Base-by-base conservation (phyloP, 1,139 yeast species). In the Zygosaccharomyces sapae region DNA sequence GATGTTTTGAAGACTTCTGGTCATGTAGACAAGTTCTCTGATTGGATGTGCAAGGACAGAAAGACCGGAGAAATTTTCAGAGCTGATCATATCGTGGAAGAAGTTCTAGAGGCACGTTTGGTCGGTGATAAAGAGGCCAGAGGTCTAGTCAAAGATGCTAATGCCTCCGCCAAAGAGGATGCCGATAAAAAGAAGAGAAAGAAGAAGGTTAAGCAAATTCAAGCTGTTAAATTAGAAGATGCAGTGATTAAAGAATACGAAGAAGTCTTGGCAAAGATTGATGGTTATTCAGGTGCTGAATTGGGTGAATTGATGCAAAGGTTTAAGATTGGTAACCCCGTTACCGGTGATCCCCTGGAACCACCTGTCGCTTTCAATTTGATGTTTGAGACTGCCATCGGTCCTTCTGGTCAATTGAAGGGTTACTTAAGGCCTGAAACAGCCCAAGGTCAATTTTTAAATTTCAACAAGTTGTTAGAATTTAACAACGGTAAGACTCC, bases 401-500 rank as follows among this genome's bases (percentile, higher is more conserved):
- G 99, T 46, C 98, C 99, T 53, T 86, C 97, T 49, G 98, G 98
- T 64, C 89, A 84, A 67, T 74, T 90, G 70, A 89, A 86, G 75
- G 98, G 98, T 58, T 94, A 79, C 72, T 74, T 94, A 66, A 83
- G 99, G 72, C 99, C 99, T 50, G 99, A 94, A 74, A 94, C 99
- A 53, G 99, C 99, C 25, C 99, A 94, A 75, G 98, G 99, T 63
- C 98, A 94, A 73, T 94, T 94, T 94, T 77, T 94, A 66, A 94
- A 94, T 77, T 94, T 94, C 71, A 79, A 80, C 73, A 92, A 92
- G 73, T 78, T 94, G 64, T 80, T 89, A 63, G 98, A 94, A 63
- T 86, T 83, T 76, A 94, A 94, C 79, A 94, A 94, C 72, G 83
- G 86, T 68, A 86, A 84, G 70, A 90, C 94, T 92, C 99, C 99